phyloP scores from a whole-genome alignment of 139 green algal species.

The Dunaliella primolecta region DNA sequence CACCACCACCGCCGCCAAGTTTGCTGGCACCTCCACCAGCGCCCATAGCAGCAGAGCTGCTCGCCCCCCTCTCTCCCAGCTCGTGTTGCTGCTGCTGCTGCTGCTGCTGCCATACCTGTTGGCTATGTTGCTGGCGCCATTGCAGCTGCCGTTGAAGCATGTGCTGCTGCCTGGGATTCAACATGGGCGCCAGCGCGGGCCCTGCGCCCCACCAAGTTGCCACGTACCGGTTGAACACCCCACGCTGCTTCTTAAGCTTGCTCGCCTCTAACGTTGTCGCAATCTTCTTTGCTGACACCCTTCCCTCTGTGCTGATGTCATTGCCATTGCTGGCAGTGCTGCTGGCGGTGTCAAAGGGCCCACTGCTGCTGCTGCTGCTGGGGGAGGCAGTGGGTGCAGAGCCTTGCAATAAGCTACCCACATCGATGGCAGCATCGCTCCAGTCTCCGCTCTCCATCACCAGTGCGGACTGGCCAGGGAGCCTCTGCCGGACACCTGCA shows the following conservation, averaged over 20 bases:
- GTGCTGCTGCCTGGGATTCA: not conserved
- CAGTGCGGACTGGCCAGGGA: not conserved
- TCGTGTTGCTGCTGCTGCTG: slow-evolving; percentile 1
- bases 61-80: not conserved
- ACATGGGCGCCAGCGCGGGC: not conserved
- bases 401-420: too few relatives aligned
- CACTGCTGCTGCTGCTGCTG: not conserved
- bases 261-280: not conserved
- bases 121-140: not conserved
- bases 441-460: not conserved
- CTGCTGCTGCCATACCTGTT: not conserved
- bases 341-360: not conserved
- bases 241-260: not conserved
- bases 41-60: not conserved
- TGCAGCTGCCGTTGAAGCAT: not conserved
- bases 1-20: not conserved
- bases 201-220: not conserved
- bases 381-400: too few relatives aligned
- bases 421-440: not conserved
- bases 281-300: not conserved
- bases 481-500: too few relatives aligned
- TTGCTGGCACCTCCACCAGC: not conserved
- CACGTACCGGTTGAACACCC: not conserved
- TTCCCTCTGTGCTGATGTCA: not conserved
- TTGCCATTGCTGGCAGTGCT: not conserved